Percentiles rank a stretch among this genome's conserved stretches.
phyloP scores from a whole-genome alignment of 441 rosid genomes.

The Erodium texanum region DNA sequence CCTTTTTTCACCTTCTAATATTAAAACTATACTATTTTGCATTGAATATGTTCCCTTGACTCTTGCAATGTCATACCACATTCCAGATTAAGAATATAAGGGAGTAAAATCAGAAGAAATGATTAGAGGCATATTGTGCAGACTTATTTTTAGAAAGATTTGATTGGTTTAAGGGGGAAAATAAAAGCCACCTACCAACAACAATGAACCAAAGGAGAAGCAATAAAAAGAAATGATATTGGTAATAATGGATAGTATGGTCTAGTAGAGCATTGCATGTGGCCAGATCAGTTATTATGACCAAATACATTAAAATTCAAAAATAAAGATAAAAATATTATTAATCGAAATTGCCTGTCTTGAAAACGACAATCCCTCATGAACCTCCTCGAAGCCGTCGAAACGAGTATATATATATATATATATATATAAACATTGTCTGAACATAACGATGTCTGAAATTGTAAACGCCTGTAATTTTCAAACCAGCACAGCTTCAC shows the following conservation, averaged over 20 bases:
- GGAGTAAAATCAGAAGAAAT: no score
- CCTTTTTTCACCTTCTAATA: no score
- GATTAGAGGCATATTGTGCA: neutral
- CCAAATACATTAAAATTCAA: neutral
- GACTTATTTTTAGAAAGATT: neutral
- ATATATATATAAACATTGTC: no score
- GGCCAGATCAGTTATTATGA: neutral
- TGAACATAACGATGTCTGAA: neutral
- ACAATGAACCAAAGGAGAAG: neutral
- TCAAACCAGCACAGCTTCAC: neutral
- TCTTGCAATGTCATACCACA: no score
- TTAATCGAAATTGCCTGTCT: no score
- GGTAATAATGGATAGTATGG: neutral
- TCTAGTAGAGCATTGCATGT: neutral
- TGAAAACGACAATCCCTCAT: neutral
- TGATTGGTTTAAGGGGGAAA: neutral
- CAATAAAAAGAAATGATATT: neutral
- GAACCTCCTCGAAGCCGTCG: neutral
- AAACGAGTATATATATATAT: no score
- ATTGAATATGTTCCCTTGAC: no score
- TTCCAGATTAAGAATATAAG: no score
- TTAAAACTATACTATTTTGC: no score
- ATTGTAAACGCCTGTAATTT: neutral
- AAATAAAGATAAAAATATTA: no score
- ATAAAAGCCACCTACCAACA: neutral